Base-by-base conservation (phyloP, 2,329 filamentous ascomycete genomes). In the Nemania sp. region DNA sequence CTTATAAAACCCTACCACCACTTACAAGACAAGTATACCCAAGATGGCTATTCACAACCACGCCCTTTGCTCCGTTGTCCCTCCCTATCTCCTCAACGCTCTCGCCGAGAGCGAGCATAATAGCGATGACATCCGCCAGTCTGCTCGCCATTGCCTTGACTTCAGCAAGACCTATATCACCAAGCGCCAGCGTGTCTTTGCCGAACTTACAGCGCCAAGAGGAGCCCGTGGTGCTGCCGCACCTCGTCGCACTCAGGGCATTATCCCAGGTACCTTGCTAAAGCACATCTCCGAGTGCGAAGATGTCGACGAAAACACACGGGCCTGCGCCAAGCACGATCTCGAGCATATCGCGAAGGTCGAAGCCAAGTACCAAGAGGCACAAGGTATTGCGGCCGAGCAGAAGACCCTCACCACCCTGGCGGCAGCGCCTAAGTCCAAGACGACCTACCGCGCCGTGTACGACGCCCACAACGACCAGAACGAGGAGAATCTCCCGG, bases 61-160 rank as follows among this genome's bases (percentile, higher is more conserved):
- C 53, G 69, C 69, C 60, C 53, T 77, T 64, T 84, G 81, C 74
- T 81, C 77, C 66, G 80, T 84, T 64, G 80, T 85, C 4, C 83
- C 83, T 22, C 83, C 84, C 22, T 81, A 86, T 64, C 78, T 86
- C 11, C 79, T 86, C 24, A 77, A 73, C 35, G 79, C 78, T 62
- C 83, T 86, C 59, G 80, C 81, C 38, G 77, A 82, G 8, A 77
- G 75, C 55, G 80, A 80, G 43, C 70, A 77, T 66, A 83, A 83
- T 43, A 74, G 80, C 1, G 77, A 81, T 1, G 67, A 73, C 4
- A 72, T 80, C 41, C 79, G 82, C 26, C 66, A 78, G 35, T 76
- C 79, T 6, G 83, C 83, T 27, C 76, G 72, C 10, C 66, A 72
- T 20, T 79, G 79, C 1, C 77, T 85, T 18, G 68, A 73, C 8